Base-by-base conservation (phyloP, 371 early-diverging fungal species). In the Rhizopus microsporus region DNA sequence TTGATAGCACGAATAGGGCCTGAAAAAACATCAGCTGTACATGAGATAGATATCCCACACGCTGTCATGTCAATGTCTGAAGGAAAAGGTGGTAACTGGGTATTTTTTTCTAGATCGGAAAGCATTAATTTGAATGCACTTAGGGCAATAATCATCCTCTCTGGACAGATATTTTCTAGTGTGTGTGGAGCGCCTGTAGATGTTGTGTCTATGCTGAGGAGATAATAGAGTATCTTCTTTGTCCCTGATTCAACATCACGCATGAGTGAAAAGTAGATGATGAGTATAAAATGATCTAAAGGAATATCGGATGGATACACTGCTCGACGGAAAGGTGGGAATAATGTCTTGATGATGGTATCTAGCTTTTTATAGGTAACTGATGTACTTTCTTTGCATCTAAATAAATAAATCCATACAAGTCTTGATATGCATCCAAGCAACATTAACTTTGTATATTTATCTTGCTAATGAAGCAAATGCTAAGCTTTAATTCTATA, bases 391-490 rank as follows among this genome's bases (percentile, higher is more conserved):
- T 94, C 95, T 4, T 82, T 80, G 61, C 90, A 94, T 46, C 97
- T 87, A 69, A 91, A 95, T 10, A 97, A 68, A 60, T 94, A 96
- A 3, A 93, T 93, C 99, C 99, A 98, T 17, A 92, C 63, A 38
- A 97, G 72, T 7, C 96, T 88, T 23, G 87, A 78, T 0, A 96
- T 71, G 55, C 93, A 94, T 6, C 87, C 87, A 56, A 97, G 67
- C 0, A 93, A 86, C 31, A 89, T 76, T 17, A 77, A 74, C 4
- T 90, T 84, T 38, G 86, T 77, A 56, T 80, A 67, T 75, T 89
- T 91, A 63, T 94, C 94, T 71, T 86, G 75, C 44, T 32, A 35
- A 33, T 35, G n/a, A 23, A 23, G 23, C 23, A 23, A 23, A 23
- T 62, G 48, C 8, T 30, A 15, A 23, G 3, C 17, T 43, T 12